Evolutionary conservation across 106 monocot genomes (phyloP), one percentile per base, ranked within the genome.

Genomic region (Dactylorhiza incarnata): DNA sequence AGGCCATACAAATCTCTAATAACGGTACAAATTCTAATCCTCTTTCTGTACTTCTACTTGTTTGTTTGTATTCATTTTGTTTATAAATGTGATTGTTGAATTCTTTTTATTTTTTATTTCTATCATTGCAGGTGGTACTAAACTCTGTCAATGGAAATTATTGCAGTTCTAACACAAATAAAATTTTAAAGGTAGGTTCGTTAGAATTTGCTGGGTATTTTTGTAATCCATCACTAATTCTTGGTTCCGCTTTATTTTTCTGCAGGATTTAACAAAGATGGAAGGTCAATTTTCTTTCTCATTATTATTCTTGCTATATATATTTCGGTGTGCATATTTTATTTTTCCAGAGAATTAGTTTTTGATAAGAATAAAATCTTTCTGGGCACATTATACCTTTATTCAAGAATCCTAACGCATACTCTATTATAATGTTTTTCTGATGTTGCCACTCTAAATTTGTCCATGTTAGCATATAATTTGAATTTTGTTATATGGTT

Each of bases 271-370:
- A 26, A 26, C 37, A 24, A 37, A 66, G 66, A 10, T 5, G 23
- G 66, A 66, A 66, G 66, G 66, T 66, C 66, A 66, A 26, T 26
- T 66, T 66, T 66, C 25, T 66, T 24, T 66, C 1, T 66, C 66
- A 37, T 24, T 66, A 13, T 9, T 66, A 66, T 66, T 5, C 66
- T 29, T 66, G 29, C 29, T 13, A 37, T 66, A 66, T 13, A 9
- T 14, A 9, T 66, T 66, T 59, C 58, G 19, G 9, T 22, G 58
- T 59, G 9, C 58, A 5, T 7, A 20, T 59, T 59, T 59, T 59
- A 8, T 59, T 59, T 20, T 9, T 59, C 22, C 19, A 7, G 58
- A 1, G 9, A 59, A 59, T 59, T 7, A 20, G 22, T 59, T 59
- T 59, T 59, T 8, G 22, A 59, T 20, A 20, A 20, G 20, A 7